Evolutionary conservation across 1,139 yeast species (phyloP), one percentile per base, ranked within the genome.

Genomic region (Candida buenavistaensis): DNA sequence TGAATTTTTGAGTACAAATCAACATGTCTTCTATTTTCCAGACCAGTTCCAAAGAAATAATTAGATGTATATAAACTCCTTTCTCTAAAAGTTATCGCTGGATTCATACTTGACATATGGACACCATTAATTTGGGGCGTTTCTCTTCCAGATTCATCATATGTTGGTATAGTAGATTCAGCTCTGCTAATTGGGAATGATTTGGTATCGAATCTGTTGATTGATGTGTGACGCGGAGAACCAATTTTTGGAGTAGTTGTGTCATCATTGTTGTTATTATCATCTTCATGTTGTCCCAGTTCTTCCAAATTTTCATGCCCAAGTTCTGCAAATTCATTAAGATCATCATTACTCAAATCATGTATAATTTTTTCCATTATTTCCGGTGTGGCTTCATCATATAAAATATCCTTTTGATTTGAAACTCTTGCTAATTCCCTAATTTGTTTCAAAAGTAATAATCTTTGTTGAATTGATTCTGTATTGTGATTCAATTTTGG

Each of bases 1-100:
- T 87, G 96, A 9, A 90, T 62, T 37, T 72, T 71, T 30, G 69
- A 51, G 50, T 88, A 87, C 16, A 71, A 57, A 5, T 75, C 75
- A 47, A 75, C 75, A 5, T 66, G 54, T 32, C 72, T 62, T 41
- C 83, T 72, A 2, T 60, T 47, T 21, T 67, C 65, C 26, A 61
- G 55, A 35, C 75, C 79, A 33, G 74, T 75, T 5, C 77, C 78
- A 52, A 79, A 82, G 41, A 59, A 73, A 46, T 80, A 80, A 40
- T 70, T 71, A 26, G 80, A 76, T 2, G 79, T 72, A 51, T 78
- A 80, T 5, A 84, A 64, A 42, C 75, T 78, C 21, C 79, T 57
- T 35, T 81, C 80, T 47, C 88, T 70, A 41, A 78, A 75, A 0
- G 83, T 75, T 27, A 79, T 54, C 1, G 68, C 71, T 3, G 63